Evolutionary conservation across 306 rosid genomes (phyloP), one percentile per base, ranked within the genome.

Genomic region (Calophaca sinica): DNA sequence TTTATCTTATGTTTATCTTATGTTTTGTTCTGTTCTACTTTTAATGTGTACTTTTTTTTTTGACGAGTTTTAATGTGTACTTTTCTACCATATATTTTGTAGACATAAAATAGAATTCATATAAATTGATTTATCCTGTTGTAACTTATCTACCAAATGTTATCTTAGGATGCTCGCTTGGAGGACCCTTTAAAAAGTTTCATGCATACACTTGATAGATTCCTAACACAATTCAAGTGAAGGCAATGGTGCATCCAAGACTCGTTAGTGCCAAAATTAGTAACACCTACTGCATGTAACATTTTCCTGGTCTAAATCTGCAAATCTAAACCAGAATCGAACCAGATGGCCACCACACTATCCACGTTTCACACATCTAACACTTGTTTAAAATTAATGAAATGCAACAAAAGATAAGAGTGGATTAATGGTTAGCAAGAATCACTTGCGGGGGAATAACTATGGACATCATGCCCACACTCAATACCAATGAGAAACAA

Each of bases 401-500:
- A 48, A 14, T 8, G 55, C 36, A 59, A 60, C 60, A 36, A 14
- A 41, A 54, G 62, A 55, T 7, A 71, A 9, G 15, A 26, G 55
- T 5, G 13, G 7, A 49, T 20, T 12, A 68, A 20, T n/a, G 32
- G 31, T 46, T 76, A 5, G 15, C 36, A 66, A 32, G 26, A 77
- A 63, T 29, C 54, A 35, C 33, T 9, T 53, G 14, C 5, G 6
- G 35, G 35, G 53, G n/a, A 59, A 60, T 45, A 20, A 58, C 11
- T 10, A 33, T 12, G 10, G 44, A 53, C 13, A 50, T 50, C n/a
- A 62, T 59, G 13, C 57, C 41, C 75, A 44, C 33, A 33, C 7
- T 52, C 54, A 32, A 45, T 44, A 55, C 7, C 65, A 54, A 5
- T 9, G 33, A 29, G 4, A 57, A 55, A 55, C 53, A 75, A 50